Conservation (phyloP, 345 rosid species). For the Populus nigra region DNA sequence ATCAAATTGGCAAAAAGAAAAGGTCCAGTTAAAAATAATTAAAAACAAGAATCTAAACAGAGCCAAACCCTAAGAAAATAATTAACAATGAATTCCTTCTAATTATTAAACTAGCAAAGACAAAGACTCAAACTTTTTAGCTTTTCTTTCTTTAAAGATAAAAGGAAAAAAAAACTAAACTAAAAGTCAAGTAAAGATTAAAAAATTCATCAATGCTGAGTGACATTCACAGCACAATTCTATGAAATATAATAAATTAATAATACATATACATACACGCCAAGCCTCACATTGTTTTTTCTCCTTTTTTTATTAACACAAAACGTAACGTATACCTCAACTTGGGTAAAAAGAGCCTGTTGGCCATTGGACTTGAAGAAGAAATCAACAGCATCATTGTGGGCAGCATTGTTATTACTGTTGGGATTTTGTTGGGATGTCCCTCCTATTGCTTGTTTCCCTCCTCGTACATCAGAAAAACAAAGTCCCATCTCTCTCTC, state of each 20-base stretch:
- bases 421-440: slow-evolving; percentile 31
- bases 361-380: slow-evolving; percentile 60
- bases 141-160: no score
- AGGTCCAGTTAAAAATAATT: no score
- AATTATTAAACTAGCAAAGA: no score
- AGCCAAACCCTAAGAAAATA: no score
- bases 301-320: not conserved
- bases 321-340: slow-evolving; percentile 54
- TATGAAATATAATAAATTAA: not conserved
- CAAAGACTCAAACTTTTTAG: no score
- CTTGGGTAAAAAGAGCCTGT: slow-evolving; percentile 48
- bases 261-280: not conserved
- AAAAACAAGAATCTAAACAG: no score
- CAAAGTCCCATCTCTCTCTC: slow-evolving; percentile 58
- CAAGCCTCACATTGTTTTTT: not conserved
- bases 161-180: no score
- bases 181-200: no score
- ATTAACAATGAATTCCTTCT: no score
- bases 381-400: slow-evolving; percentile 67
- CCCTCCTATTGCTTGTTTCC: slow-evolving; percentile 73
- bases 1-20: no score
- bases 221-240: not conserved
- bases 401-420: slow-evolving; percentile 23
- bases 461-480: slow-evolving; percentile 58
- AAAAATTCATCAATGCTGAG: no score